These are phyloP conservation scores for Multifurca ochricompacta DNA, from an alignment of 768 basidiomycete species.

Conservation along the genomic window DNA sequence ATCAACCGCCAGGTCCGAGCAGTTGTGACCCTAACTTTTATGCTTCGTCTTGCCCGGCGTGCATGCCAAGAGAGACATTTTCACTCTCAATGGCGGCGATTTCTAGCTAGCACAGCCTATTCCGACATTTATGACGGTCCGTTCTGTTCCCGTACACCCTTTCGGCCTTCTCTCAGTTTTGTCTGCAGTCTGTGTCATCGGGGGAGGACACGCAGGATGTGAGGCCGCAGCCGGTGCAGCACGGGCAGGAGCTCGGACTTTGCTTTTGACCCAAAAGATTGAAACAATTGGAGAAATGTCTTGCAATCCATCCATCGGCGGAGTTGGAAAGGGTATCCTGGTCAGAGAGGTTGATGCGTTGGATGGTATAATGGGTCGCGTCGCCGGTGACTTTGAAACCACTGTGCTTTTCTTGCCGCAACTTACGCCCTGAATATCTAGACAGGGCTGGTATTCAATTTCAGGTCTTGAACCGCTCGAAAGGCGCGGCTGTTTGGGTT, in stretches of 20 bases:
- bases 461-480: slow-evolving; percentile 76
- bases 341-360: slow-evolving; percentile 90
- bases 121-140: slow-evolving; percentile 10
- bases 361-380: slow-evolving; percentile 76
- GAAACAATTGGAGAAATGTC: slow-evolving; percentile 80
- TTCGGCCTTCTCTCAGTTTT: background rate
- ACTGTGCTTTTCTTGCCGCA: background rate
- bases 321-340: slow-evolving; percentile 85
- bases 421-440: slow-evolving; percentile 23
- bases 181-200: slow-evolving; percentile 68
- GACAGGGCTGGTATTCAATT: slow-evolving; percentile 89
- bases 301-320: slow-evolving; percentile 89
- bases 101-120: background rate
- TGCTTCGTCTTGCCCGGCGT: slow-evolving; percentile 10
- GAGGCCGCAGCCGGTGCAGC: slow-evolving; percentile 87
- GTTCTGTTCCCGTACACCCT: background rate
- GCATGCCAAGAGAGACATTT: background rate
- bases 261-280: slow-evolving; percentile 74
- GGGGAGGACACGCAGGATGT: slow-evolving; percentile 89
- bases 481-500: slow-evolving; percentile 87
- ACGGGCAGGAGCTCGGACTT: slow-evolving; percentile 69
- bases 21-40: background rate
- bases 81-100: background rate
- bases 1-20: no score
- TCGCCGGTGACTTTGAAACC: slow-evolving; percentile 51